Evolutionary conservation across 106 monocot species (phyloP), one percentile per base, ranked within the genome.

Genomic region (Phalaenopsis equestris): DNA sequence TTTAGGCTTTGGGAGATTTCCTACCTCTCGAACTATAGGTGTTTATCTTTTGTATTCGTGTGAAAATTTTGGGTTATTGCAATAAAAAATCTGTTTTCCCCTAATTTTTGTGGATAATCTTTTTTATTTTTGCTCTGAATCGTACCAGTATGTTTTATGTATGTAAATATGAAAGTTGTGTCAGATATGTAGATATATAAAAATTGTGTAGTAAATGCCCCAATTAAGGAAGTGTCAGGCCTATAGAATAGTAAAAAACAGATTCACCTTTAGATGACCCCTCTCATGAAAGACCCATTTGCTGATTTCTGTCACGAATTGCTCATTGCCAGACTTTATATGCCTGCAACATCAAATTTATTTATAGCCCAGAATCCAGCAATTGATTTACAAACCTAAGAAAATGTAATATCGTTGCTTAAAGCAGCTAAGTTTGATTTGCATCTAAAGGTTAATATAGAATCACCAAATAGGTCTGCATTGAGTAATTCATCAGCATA

Each of bases 251-350:
- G 15, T 41, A 19, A 49, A 76, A 76, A 49, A 46, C 7, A 79
- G 77, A 19, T 74, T 83, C 78, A 90, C 96, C 95, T 93, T 99
- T 24, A 99, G 90, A 85, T 93, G 99, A 56, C 99, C 99, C 78
- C 99, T 92, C 82, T 95, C 95, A 78, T 99, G 99, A 85, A 99
- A 99, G 37, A 99, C 88, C 99, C 99, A 99, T 91, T 99, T 95
- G 82, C 90, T 90, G 23, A 91, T 88, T 83, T 99, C 94, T 76
- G 91, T 90, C 65, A 88, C 91, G 85, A 99, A 95, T 52, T 91
- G 95, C 76, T 93, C 90, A 78, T 95, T 95, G 21, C 94, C 91
- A 83, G 97, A 89, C 82, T 88, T 94, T 49, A 89, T 88, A 81
- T 93, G 74, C 46, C 94, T 98, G 85, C 12, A 73, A 65, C n/a